Conservation (phyloP, 2,329 filamentous ascomycete species). For the Colletotrichum incanum region DNA sequence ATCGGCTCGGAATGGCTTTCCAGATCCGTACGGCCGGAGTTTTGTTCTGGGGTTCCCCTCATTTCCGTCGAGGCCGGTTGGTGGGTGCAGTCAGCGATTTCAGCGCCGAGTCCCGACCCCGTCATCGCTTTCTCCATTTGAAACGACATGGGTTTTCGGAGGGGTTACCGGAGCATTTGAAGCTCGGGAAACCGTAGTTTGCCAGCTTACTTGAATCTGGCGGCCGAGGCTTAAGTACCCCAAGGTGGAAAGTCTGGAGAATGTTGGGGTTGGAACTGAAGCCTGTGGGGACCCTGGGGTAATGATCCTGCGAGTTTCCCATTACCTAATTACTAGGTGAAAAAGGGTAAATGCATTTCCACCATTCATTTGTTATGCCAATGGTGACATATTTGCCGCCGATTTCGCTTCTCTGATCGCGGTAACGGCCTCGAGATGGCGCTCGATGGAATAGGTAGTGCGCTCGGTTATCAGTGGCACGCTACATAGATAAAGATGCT, state of each 20-base stretch:
- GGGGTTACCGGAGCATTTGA: background rate
- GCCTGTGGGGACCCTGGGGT: conserved; percentile 19
- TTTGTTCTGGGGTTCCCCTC: background rate
- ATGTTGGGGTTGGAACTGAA: background rate
- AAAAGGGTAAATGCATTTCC: conserved; percentile 36
- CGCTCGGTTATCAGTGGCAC: no score
- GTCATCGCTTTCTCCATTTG: conserved; percentile 22
- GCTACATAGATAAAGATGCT: no score
- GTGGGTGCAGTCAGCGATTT: background rate
- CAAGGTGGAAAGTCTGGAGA: conserved; percentile 3
- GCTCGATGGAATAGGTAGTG: no score
- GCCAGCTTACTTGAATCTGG: background rate
- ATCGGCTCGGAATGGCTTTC: conserved; percentile 40
- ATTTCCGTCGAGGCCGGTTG: background rate
- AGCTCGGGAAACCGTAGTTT: background rate
- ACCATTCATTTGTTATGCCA: conserved; percentile 19
- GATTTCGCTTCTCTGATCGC: background rate
- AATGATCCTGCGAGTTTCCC: conserved; percentile 1
- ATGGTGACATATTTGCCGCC: background rate
- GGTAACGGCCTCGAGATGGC: background rate
- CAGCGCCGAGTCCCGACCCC: background rate
- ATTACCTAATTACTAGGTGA: conserved; percentile 35
- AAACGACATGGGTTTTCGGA: background rate
- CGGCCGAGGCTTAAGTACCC: conserved; percentile 17
- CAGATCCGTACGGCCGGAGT: background rate